Evolutionary conservation across 176 grass and related monocot species (phyloP).

Genomic region (Lolium perenne): DNA sequence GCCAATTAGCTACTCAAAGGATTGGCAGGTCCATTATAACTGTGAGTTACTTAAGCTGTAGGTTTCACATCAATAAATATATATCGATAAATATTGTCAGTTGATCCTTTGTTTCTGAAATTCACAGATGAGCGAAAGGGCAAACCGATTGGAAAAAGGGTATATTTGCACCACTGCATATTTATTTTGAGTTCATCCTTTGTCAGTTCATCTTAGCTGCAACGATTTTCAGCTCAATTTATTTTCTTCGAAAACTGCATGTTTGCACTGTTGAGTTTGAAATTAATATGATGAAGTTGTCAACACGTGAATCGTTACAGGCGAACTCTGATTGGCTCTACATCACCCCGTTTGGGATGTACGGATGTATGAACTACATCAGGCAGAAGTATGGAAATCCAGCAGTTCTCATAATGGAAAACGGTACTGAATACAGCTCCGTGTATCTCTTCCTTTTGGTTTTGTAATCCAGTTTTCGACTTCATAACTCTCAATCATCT

Average conservation of each 20-base stretch:
- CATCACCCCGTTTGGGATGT: conserved; percentile 76
- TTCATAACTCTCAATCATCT: too few species aligned
- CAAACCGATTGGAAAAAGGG: conserved; percentile 66
- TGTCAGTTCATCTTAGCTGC: not conserved
- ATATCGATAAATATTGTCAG: not conserved
- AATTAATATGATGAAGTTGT: not conserved
- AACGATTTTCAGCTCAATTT: not conserved
- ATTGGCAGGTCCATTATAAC: conserved; percentile 58
- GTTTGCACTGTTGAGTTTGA: not conserved
- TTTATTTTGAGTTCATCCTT: not conserved
- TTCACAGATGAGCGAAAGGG: conserved; percentile 60
- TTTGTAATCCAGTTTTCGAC: not conserved
- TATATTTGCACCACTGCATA: conserved; percentile 17
- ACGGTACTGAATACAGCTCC: conserved; percentile 51
- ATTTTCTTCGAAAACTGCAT: not conserved
- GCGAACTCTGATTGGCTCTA: conserved; percentile 84
- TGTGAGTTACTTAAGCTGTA: conserved; percentile 21
- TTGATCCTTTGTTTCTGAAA: not conserved
- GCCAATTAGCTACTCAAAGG: conserved; percentile 58
- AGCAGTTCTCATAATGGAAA: conserved; percentile 67
- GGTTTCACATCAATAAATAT: not conserved
- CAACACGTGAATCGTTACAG: conserved; percentile 41
- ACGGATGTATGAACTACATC: conserved; percentile 76
- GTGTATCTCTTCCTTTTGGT: not conserved
- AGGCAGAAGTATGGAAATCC: conserved; percentile 77